phyloP scores from a whole-genome alignment of 2,329 filamentous ascomycete species.

The Sarocladium kiliense region DNA sequence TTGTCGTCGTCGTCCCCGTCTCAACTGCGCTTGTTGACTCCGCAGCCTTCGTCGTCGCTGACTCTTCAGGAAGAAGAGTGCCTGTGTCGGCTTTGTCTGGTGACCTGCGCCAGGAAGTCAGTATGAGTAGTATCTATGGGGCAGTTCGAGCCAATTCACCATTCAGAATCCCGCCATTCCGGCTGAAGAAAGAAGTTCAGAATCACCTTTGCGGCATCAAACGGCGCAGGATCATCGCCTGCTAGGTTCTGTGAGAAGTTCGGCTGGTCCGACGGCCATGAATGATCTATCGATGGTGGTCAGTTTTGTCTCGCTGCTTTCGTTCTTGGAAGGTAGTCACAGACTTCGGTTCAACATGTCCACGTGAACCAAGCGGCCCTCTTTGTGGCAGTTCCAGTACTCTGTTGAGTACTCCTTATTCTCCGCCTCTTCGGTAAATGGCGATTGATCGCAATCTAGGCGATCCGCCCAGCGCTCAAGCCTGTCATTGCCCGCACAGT shows the following conservation, averaged over 20 bases:
- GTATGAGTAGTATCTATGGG: background rate
- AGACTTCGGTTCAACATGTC: slow-evolving; percentile 34
- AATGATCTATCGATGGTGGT: slow-evolving; percentile 24
- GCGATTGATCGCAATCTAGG: slow-evolving; percentile 29
- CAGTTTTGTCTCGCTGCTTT: background rate
- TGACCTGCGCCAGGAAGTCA: too few relatives aligned
- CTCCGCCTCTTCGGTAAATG: slow-evolving; percentile 25
- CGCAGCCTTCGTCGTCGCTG: background rate
- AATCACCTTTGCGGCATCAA: slow-evolving; percentile 37
- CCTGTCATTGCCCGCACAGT: slow-evolving; percentile 18
- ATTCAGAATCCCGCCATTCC: background rate
- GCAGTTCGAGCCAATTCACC: background rate
- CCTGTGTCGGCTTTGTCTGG: background rate
- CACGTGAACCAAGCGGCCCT: slow-evolving; percentile 37
- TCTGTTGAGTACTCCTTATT: slow-evolving; percentile 21
- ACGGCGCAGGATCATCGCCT: slow-evolving; percentile 32
- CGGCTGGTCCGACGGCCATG: slow-evolving; percentile 39
- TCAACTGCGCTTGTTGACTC: background rate
- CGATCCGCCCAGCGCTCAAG: slow-evolving; percentile 35
- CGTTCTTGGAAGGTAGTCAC: background rate
- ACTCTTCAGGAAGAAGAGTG: background rate
- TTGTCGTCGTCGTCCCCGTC: background rate
- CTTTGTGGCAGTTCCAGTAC: background rate
- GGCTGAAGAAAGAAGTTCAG: slow-evolving; percentile 34
- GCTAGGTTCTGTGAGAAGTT: slow-evolving; percentile 38